A percentile compares a stretch with the other conserved stretches of the same genome.
Conservation (phyloP, 192 early-diverging fungal genomes). For the Physocladia obscura region DNA sequence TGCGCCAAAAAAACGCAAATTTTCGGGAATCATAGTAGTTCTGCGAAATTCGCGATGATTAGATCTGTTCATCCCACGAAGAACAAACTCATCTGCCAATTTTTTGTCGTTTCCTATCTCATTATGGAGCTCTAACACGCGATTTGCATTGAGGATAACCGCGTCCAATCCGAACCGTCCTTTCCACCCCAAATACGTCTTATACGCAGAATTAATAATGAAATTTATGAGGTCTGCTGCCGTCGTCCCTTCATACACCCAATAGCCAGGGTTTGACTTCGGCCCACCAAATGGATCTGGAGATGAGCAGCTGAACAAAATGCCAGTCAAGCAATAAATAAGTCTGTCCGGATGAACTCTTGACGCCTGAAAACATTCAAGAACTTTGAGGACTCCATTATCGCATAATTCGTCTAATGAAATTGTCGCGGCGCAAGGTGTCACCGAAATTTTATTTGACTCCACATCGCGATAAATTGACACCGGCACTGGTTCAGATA, state of each 20-base stretch:
- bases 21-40: too few relatives aligned
- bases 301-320: background rate
- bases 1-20: too few relatives aligned
- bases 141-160: background rate
- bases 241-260: background rate
- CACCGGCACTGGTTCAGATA: too few relatives aligned
- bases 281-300: constrained; percentile 6
- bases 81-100: background rate
- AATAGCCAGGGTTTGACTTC: background rate
- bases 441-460: too few relatives aligned
- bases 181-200: background rate
- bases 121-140: background rate
- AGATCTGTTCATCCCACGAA: constrained; percentile 6
- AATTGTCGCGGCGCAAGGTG: too few relatives aligned
- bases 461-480: too few relatives aligned
- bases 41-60: too few relatives aligned
- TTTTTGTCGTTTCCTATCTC: background rate
- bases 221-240: background rate
- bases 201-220: background rate
- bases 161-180: background rate
- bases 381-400: too few relatives aligned
- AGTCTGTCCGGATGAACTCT: constrained; percentile 7
- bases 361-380: too few relatives aligned
- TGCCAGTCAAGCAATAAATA: background rate
- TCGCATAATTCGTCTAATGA: too few relatives aligned